Conservation (phyloP, 371 early-diverging fungal genomes). For the Nematocida sp. region DNA sequence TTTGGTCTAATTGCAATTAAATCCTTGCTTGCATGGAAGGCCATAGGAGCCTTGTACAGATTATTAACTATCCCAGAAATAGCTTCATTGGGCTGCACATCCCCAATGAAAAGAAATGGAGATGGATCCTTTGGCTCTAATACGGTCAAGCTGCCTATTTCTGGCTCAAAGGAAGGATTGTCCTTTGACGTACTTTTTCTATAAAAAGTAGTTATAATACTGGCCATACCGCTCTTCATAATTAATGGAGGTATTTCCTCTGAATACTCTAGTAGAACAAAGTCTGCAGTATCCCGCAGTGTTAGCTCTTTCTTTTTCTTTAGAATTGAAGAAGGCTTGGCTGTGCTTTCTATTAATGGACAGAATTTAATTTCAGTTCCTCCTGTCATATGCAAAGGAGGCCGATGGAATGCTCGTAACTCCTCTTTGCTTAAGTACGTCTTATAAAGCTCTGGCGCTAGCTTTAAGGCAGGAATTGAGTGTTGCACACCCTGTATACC, state of each 20-base stretch:
- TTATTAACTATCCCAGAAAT: constrained; percentile 86
- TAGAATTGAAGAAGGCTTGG: constrained; percentile 73
- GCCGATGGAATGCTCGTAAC: constrained; percentile 86
- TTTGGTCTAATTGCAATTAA: constrained; percentile 72
- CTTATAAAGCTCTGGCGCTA: constrained; percentile 83
- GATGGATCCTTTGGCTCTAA: constrained; percentile 88
- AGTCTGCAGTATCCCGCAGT: constrained; percentile 79
- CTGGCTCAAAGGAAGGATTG: constrained; percentile 48
- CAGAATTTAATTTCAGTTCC: constrained; percentile 31
- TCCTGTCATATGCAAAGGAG: constrained; percentile 73
- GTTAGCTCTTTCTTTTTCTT: constrained; percentile 82
- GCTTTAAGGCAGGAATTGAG: constrained; percentile 80
- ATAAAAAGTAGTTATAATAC: constrained; percentile 87
- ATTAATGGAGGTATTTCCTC: constrained; percentile 94
- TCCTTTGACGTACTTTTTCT: constrained; percentile 74
- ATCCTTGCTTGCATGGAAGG: constrained; percentile 75
- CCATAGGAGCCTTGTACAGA: constrained; percentile 88
- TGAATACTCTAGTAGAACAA: constrained; percentile 86
- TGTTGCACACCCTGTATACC: constrained; percentile 83
- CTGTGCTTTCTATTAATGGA: constrained; percentile 5
- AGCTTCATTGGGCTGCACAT: constrained; percentile 83
- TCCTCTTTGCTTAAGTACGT: constrained; percentile 80
- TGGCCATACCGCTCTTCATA: constrained; percentile 92
- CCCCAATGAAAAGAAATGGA: constrained; percentile 81
- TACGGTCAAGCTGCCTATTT: constrained; percentile 70